Evolutionary conservation across 2,329 filamentous ascomycete species (phyloP), one percentile per base, ranked within the genome.

Genomic region (Penicillium sp.): DNA sequence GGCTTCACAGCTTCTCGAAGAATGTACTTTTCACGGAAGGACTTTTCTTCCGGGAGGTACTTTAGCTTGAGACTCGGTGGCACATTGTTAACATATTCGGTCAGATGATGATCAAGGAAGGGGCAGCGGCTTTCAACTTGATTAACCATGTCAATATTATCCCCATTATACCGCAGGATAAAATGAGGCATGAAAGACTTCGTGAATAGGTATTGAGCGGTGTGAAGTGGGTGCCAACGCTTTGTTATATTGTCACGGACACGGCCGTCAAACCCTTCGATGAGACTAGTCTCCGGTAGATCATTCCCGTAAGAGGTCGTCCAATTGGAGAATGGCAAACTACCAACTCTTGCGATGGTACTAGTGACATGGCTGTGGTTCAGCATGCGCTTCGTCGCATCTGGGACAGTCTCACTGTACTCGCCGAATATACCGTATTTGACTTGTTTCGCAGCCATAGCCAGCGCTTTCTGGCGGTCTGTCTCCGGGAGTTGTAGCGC

Each of bases 1-100:
- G 76, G 75, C 49, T 68, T 70, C 19, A 65, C 68, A 0, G 76
- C 77, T 55, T 80, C 72, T 3, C 74, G 71, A 1, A 79, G 67
- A 26, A 79, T 71, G 68, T 72, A 76, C 53, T 80, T 78, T 61
- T 78, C 75, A 1, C 58, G 59, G 35, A 75, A 64, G 1, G 55
- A 52, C 10, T 57, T 55, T 13, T 40, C 38, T 40, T 28, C 15
- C 15, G 13, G 12, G n/a, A 13, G 12, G 24, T 40, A 40, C 38
- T 40, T 40, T 7, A 28, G 6, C 47, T 68, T 69, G 39, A 68
- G 43, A 33, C 59, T 64, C 0, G 64, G 65, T 8, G 65, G 65
- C 0, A 67, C 48, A 8, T 34, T 34, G 40, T 64, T 62, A 8
- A 57, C 62, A 33, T 63, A 64, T 43, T 64, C 60, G 0, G 60